Evolutionary conservation across 2,329 filamentous ascomycete species (phyloP).

Genomic region (Sclerotiophoma versabilis): DNA sequence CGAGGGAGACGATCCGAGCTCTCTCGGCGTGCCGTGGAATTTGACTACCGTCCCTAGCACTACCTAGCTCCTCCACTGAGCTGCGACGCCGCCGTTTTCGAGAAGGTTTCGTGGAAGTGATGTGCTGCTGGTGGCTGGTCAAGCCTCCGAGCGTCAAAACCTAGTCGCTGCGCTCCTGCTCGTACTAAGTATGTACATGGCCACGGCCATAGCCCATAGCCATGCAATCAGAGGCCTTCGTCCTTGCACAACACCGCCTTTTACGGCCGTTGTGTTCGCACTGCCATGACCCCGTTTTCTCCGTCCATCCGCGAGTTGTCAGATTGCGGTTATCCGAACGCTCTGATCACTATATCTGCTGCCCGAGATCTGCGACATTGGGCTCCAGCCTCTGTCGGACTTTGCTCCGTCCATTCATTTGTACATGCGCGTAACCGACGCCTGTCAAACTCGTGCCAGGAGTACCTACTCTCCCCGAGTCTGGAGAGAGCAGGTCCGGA

Average conservation of each 20-base stretch:
- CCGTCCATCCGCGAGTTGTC: slow-evolving; percentile 4
- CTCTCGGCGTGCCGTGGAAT: slow-evolving; percentile 17
- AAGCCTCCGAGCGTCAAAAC: slow-evolving; percentile 7
- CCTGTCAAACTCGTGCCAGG: slow-evolving; percentile 26
- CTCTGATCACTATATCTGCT: slow-evolving; percentile 13
- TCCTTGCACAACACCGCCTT: slow-evolving; percentile 18
- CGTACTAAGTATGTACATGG: too few species aligned
- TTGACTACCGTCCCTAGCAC: slow-evolving; percentile 20
- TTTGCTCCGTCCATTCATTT: slow-evolving; percentile 5
- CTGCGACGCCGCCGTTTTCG: slow-evolving; percentile 33
- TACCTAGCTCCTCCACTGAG: slow-evolving; percentile 23
- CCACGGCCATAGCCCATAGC: too few species aligned
- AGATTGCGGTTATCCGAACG: slow-evolving; percentile 3
- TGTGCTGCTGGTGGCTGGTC: slow-evolving; percentile 33
- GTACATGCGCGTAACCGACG: slow-evolving; percentile 4
- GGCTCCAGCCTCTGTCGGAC: slow-evolving; percentile 17
- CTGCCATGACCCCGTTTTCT: not conserved
- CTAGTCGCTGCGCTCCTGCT: slow-evolving; percentile 1
- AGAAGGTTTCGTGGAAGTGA: slow-evolving; percentile 45
- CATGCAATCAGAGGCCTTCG: not conserved
- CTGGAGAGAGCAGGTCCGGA: slow-evolving; percentile 13
- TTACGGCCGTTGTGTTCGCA: slow-evolving; percentile 8
- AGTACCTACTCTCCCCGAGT: slow-evolving; percentile 21
- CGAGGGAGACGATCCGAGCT: slow-evolving; percentile 31
- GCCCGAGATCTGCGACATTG: slow-evolving; percentile 37